Percentiles rank a stretch among this genome's conserved stretches.
Conservation (phyloP, 1,284 basidiomycete genomes). For the Leccinum fallax region DNA sequence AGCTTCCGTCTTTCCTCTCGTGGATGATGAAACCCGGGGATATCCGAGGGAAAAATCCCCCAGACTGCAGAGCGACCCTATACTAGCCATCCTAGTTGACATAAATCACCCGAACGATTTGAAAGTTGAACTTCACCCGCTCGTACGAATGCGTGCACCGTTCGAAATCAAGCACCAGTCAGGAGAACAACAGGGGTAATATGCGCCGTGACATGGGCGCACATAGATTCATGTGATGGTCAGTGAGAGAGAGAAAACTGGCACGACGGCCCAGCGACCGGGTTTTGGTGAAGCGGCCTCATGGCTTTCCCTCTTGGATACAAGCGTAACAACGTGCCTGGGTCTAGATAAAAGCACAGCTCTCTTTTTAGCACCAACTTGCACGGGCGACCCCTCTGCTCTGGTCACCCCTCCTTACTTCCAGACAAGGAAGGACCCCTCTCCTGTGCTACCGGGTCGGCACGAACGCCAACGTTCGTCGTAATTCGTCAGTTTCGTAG, state of each 20-base stretch:
- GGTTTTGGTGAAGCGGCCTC: slow-evolving; percentile 18
- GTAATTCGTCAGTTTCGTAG: slow-evolving; percentile 21
- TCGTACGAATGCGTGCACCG: slow-evolving; percentile 8
- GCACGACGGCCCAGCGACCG: slow-evolving; percentile 22
- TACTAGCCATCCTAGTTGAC: neutral
- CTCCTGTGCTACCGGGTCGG: slow-evolving; percentile 2
- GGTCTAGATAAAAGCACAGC: slow-evolving; percentile 18
- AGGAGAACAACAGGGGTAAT: neutral
- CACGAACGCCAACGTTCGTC: slow-evolving; percentile 29
- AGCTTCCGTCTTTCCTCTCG: slow-evolving; percentile 2
- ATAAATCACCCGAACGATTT: neutral
- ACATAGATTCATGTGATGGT: slow-evolving; percentile 3
- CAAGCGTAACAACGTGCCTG: slow-evolving; percentile 19
- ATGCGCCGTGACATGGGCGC: slow-evolving; percentile 1
- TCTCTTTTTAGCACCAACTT: neutral
- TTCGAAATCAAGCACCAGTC: slow-evolving; percentile 5
- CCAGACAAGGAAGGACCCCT: slow-evolving; percentile 15
- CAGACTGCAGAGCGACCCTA: neutral
- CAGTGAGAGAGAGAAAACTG: neutral
- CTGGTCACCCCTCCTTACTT: slow-evolving; percentile 9
- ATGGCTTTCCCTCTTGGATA: slow-evolving; percentile 9
- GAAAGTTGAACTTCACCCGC: neutral
- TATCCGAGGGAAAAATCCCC: slow-evolving; percentile 12
- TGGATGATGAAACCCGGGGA: slow-evolving; percentile 17
- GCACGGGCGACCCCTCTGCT: slow-evolving; percentile 1